phyloP scores from a whole-genome alignment of 768 basidiomycete genomes.

The Boletus fagicola region DNA sequence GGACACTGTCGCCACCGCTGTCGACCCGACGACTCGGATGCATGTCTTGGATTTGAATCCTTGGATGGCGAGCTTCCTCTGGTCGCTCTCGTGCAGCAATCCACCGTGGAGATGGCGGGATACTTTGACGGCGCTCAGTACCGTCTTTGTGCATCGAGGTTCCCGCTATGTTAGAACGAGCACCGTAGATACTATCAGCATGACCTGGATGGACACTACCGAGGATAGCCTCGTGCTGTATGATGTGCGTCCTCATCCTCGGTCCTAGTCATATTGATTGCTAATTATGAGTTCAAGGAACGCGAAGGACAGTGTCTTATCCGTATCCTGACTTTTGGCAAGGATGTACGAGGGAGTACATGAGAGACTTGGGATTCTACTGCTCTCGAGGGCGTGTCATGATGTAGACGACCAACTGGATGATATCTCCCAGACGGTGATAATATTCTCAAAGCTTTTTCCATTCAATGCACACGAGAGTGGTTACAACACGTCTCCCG shows the following conservation, averaged over 20 bases:
- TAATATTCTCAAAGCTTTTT: neutral
- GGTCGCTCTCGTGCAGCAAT: constrained; percentile 25
- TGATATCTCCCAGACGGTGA: neutral
- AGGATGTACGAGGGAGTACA: constrained; percentile 15
- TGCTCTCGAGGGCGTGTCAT: neutral
- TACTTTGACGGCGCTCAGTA: constrained; percentile 25
- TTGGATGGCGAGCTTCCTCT: constrained; percentile 22
- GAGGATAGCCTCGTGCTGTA: constrained; percentile 62
- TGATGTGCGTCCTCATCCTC: constrained; percentile 39
- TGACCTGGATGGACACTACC: constrained; percentile 53
- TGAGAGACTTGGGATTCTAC: constrained; percentile 9
- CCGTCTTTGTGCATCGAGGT: constrained; percentile 29
- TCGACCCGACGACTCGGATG: too few relatives aligned
- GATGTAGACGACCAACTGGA: neutral
- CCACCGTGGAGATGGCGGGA: constrained; percentile 36
- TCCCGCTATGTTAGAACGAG: constrained; percentile 32
- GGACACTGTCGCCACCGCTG: too few relatives aligned
- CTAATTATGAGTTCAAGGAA: constrained; percentile 22
- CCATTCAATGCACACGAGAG: neutral
- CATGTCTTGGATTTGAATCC: constrained; percentile 34
- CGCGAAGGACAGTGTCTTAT: constrained; percentile 34
- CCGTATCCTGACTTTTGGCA: constrained; percentile 34
- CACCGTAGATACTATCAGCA: constrained; percentile 43
- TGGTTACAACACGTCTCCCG: constrained; percentile 14
- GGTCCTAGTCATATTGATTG: neutral